Evolutionary conservation across 306 rosid genomes (phyloP), one percentile per base, ranked within the genome.

Genomic region (Medicago arabica): DNA sequence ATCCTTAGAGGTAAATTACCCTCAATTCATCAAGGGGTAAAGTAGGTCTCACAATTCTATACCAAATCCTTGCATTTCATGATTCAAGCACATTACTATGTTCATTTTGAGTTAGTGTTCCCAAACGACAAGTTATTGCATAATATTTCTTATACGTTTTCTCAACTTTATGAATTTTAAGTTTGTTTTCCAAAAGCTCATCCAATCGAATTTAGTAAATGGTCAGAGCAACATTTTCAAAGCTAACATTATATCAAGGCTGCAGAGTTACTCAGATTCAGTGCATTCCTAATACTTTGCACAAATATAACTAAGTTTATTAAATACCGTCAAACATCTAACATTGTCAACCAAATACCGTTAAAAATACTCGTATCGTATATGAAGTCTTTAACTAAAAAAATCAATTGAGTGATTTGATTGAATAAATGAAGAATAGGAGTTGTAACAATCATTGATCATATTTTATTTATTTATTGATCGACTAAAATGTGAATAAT

Each of bases 101-200:
- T 62, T 49, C 71, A 63, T 62, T 46, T n/a, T n/a, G 16, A 9
- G 62, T 4, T 47, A 46, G 36, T 28, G 46, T 67, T 61, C 49
- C 69, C 19, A 73, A 59, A 73, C 16, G n/a, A 13, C 51, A n/a
- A 61, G 58, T 38, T 47, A 44, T 78, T 50, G 77, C 36, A 25
- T 12, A 43, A 31, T 21, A 2, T 63, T 79, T 61, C 65, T 44
- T 67, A 41, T 46, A 60, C 66, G 14, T 44, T 31, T 46, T 21
- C 47, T 49, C 71, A 23, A 69, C 43, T 59, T 9, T 47, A 38
- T 6, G 31, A 75, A 63, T 23, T 62, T 44, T 9, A 62, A 28
- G 23, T 69, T 21, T 70, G 64, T 47, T 49, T 18, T 49, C 5
- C 44, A 69, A 78, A 77, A 21, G 25, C 15, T 10, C 39, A 65